Percentiles rank a stretch among this genome's conserved stretches.
These are phyloP conservation scores for Serendipita sp. DNA, from an alignment of 768 basidiomycete genomes.

Conservation along the genomic window DNA sequence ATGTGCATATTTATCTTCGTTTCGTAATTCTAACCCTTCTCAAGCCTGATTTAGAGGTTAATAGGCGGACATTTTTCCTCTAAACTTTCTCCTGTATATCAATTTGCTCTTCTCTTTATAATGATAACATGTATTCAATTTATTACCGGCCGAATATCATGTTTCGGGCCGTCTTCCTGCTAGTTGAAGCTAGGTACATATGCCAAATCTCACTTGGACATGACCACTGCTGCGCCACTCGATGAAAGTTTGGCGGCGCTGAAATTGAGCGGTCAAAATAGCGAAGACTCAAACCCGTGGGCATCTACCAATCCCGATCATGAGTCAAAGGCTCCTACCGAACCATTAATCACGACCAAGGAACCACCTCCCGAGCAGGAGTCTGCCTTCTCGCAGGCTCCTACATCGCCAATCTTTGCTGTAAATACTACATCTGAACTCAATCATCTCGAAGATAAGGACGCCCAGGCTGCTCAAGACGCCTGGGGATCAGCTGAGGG, in stretches of 20 bases:
- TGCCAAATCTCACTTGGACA: not conserved
- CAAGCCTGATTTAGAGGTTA: slow-evolving; percentile 87
- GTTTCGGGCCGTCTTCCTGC: not conserved
- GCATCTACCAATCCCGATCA: slow-evolving; percentile 10
- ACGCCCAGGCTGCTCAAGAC: slow-evolving; percentile 41
- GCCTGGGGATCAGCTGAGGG: slow-evolving; percentile 49
- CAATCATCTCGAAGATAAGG: slow-evolving; percentile 43
- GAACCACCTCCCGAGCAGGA: slow-evolving; percentile 22
- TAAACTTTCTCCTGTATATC: slow-evolving; percentile 17
- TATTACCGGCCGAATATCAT: not conserved
- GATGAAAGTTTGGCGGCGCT: not conserved
- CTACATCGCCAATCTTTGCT: slow-evolving; percentile 10
- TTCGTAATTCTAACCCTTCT: not conserved
- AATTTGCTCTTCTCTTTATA: not conserved
- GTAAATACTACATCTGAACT: slow-evolving; percentile 42
- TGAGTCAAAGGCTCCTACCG: slow-evolving; percentile 19
- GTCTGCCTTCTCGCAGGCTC: slow-evolving; percentile 8
- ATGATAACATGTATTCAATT: not conserved
- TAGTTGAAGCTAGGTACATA: not conserved
- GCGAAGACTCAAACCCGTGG: slow-evolving; percentile 13
- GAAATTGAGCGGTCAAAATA: not conserved
- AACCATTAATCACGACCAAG: slow-evolving; percentile 28
- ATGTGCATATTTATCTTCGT: not conserved
- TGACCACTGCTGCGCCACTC: not conserved
- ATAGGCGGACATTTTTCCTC: slow-evolving; percentile 79